Evolutionary conservation across 106 monocot species (phyloP).

Genomic region (Triglochin maritima): DNA sequence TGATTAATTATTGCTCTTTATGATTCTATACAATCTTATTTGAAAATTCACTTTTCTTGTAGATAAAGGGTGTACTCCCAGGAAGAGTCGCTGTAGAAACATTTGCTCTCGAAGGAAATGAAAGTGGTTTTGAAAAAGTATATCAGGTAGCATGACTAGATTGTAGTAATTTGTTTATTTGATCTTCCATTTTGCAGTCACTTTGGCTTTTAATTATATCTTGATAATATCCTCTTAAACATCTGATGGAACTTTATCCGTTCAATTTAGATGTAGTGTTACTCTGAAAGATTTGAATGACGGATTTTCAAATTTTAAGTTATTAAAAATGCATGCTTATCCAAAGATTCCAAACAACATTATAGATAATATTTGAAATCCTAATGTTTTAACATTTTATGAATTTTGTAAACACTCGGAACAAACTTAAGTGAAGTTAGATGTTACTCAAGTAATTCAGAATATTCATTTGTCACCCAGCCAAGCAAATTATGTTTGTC

Average conservation of each 20-base stretch:
- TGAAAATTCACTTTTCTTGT: not conserved
- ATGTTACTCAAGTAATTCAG: too few species aligned
- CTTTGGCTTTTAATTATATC: not conserved
- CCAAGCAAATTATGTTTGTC: too few species aligned
- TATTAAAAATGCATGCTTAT: too few species aligned
- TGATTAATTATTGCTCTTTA: not conserved
- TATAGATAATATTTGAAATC: too few species aligned
- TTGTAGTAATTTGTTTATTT: too few species aligned
- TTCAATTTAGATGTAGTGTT: not conserved
- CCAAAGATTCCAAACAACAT: too few species aligned
- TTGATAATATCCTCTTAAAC: not conserved
- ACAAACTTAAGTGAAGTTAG: too few species aligned
- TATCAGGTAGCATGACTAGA: conserved; percentile 37
- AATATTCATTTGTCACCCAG: too few species aligned
- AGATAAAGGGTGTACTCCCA: conserved; percentile 91
- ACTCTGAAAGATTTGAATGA: too few species aligned
- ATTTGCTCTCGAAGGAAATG: conserved; percentile 70
- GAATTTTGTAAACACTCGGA: too few species aligned
- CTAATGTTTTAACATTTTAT: too few species aligned
- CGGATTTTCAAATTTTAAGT: too few species aligned
- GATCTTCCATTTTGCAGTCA: not conserved
- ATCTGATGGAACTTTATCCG: not conserved
- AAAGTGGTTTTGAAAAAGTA: conserved; percentile 62
- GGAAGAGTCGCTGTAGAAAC: conserved; percentile 71
- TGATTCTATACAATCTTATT: not conserved